Base-by-base conservation (phyloP, 306 rosid genomes). In the Fragaria ananassa region DNA sequence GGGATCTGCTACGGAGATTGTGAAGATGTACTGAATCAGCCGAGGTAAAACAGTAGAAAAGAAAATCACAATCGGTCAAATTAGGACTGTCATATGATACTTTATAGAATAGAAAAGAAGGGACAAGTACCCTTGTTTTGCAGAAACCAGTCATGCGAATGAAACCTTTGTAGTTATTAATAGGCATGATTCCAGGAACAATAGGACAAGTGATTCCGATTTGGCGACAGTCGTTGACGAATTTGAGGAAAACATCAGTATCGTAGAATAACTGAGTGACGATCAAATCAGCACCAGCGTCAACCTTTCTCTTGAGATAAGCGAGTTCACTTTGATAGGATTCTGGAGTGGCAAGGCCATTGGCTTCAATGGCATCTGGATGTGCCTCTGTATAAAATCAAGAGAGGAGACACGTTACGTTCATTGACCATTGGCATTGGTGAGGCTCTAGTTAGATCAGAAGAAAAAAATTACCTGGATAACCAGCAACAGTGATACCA, bases 161-260 rank as follows among this genome's bases (percentile, higher is more conserved):
- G 81, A 96, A 96, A 10, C 99, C 99, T 76, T 88, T 96, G 87
- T 96, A 96, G 83, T 96, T 96, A 82, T 96, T 92, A 51, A 96
- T 92, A 73, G 98, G 98, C 99, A 95, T 95, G 74, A 95, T 91
- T 77, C 99, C 99, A 41, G 99, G 99, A 72, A 95, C 96, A 86
- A 92, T 95, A 34, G 99, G 99, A 68, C 97, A 91, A 35, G 85
- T 88, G 68, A 95, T 95, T 76, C 99, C 99, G 80, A 92, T 92
- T 88, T 91, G 93, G 77, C 97, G 99, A 85, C 99, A 95, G 83
- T 95, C 99, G 71, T 89, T 83, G 67, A 89, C 97, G 76, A 95
- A 95, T 81, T 95, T 95, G 83, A 95, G 99, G 86, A 92, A 95
- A 71, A 85, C 80, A 79, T 89, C 98, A 69, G 91, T 87, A 77